These are phyloP conservation scores for Annona squamosa DNA, from an alignment of 164 flowering plant genomes.

Conservation along the genomic window DNA sequence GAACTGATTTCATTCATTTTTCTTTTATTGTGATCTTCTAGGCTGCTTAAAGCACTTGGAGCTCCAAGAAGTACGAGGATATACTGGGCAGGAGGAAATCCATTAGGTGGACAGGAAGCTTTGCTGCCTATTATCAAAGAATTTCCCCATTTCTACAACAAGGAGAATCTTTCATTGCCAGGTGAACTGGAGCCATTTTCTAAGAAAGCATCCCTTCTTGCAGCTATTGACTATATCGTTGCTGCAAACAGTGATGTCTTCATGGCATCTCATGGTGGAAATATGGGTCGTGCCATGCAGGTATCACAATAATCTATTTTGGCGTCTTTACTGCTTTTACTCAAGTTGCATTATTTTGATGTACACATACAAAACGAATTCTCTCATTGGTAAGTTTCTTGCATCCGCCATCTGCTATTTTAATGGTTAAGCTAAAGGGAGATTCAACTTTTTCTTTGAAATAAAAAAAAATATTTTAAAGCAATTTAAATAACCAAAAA, in stretches of 20 bases:
- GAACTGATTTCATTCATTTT: background rate
- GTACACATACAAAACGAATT: too few species aligned
- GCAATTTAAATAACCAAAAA: too few species aligned
- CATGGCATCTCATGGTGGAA: slow-evolving; percentile 99
- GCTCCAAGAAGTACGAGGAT: slow-evolving; percentile 74
- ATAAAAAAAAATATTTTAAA: too few species aligned
- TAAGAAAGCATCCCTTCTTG: slow-evolving; percentile 70
- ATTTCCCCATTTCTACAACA: slow-evolving; percentile 78
- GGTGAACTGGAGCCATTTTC: slow-evolving; percentile 78
- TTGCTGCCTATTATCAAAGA: slow-evolving; percentile 58
- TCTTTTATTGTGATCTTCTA: slow-evolving; percentile 13
- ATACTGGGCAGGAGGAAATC: slow-evolving; percentile 92
- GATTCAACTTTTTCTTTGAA: too few species aligned
- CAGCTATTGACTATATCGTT: slow-evolving; percentile 84
- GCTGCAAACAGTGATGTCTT: slow-evolving; percentile 82
- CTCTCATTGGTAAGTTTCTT: too few species aligned
- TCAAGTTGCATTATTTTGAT: background rate
- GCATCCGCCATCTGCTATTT: too few species aligned
- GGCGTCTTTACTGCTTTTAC: background rate
- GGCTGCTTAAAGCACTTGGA: slow-evolving; percentile 92
- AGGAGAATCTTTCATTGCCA: slow-evolving; percentile 81
- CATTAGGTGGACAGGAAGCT: slow-evolving; percentile 85
- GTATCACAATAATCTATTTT: slow-evolving; percentile 26
- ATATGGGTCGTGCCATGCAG: slow-evolving; percentile 97
- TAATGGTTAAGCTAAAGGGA: background rate